phyloP scores from a whole-genome alignment of 495 filamentous ascomycete genomes.

The Chaetomium tenue region DNA sequence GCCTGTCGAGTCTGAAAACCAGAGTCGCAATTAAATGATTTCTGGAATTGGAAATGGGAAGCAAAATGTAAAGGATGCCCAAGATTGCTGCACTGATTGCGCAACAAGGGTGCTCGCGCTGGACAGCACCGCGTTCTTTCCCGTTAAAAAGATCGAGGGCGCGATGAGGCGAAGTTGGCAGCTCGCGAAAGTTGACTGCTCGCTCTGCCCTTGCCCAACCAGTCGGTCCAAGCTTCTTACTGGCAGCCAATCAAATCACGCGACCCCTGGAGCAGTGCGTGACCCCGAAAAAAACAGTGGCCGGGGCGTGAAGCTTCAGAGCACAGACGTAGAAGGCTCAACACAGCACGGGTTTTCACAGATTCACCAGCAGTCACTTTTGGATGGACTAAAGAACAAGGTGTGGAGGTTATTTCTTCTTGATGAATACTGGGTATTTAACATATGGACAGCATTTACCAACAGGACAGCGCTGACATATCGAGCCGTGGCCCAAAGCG shows the following conservation, averaged over 20 bases:
- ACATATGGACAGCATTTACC: not conserved
- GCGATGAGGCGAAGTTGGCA: slow-evolving; percentile 24
- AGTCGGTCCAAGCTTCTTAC: not conserved
- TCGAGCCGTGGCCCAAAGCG: not conserved
- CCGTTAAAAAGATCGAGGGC: slow-evolving; percentile 16
- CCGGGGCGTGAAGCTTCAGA: slow-evolving; percentile 3
- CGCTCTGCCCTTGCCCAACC: slow-evolving; percentile 6
- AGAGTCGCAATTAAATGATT: not conserved
- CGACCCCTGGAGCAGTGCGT: slow-evolving; percentile 2
- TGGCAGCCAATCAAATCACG: slow-evolving; percentile 13
- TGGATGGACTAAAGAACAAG: not conserved
- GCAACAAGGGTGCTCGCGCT: slow-evolving; percentile 7
- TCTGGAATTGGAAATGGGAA: not conserved
- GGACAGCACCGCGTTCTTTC: slow-evolving; percentile 16
- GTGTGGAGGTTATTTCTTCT: not conserved
- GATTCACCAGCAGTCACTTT: not conserved
- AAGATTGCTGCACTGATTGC: slow-evolving; percentile 4
- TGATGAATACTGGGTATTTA: not conserved
- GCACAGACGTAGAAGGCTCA: slow-evolving; percentile 9
- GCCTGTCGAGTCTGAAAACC: slow-evolving; percentile 8
- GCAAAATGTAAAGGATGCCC: not conserved
- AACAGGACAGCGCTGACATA: not conserved
- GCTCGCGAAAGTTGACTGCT: slow-evolving; percentile 20
- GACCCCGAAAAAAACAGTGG: slow-evolving; percentile 20
- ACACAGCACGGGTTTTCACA: not conserved